phyloP scores from a whole-genome alignment of 2,329 filamentous ascomycete species.

The Dactylellina cionopaga region DNA sequence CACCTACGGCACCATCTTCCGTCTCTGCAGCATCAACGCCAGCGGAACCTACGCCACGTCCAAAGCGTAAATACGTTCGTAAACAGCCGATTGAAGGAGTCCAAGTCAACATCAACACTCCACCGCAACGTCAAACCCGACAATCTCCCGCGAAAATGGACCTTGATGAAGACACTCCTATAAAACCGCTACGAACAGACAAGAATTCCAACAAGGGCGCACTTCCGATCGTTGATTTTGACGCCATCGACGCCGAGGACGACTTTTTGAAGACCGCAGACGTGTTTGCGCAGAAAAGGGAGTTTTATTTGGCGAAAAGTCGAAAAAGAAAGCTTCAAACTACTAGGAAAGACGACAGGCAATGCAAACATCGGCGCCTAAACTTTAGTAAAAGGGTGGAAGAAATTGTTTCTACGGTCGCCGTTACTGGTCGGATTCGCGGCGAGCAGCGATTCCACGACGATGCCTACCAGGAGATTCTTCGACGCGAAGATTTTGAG shows the following conservation, averaged over 20 bases:
- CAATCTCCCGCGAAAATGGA: constrained; percentile 49
- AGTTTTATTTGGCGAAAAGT: constrained; percentile 54
- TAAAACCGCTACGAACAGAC: constrained; percentile 33
- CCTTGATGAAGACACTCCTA: constrained; percentile 43
- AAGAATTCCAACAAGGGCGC: constrained; percentile 31
- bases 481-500: constrained; percentile 56
- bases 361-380: constrained; percentile 68
- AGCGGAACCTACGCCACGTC: constrained; percentile 33
- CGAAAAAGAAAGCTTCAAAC: constrained; percentile 56
- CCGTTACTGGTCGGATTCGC: constrained; percentile 74
- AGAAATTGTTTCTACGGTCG: constrained; percentile 74
- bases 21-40: constrained; percentile 24
- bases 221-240: constrained; percentile 42
- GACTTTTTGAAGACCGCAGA: constrained; percentile 27
- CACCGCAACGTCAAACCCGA: constrained; percentile 30
- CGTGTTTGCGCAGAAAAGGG: constrained; percentile 26
- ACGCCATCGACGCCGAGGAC: constrained; percentile 45
- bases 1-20: constrained; percentile 15
- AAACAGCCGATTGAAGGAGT: constrained; percentile 29
- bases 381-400: constrained; percentile 68
- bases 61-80: constrained; percentile 45
- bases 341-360: constrained; percentile 59
- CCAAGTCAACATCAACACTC: constrained; percentile 32
- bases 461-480: constrained; percentile 77
- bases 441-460: constrained; percentile 82